phyloP scores from a whole-genome alignment of 2,329 filamentous ascomycete species.

The Talaromyces islandicus region DNA sequence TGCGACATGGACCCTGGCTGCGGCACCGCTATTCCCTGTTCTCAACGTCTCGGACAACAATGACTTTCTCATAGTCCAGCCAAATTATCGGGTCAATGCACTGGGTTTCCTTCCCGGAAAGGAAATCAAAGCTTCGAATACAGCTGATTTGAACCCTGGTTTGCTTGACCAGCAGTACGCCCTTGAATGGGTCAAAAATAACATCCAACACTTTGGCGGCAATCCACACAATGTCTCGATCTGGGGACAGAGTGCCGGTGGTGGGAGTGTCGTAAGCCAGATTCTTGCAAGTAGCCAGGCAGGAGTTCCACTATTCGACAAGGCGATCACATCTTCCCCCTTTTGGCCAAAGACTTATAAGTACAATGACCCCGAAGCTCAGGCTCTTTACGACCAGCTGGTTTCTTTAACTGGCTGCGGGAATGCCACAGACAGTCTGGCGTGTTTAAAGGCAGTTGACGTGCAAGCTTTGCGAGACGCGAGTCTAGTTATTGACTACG shows the following conservation, averaged over 20 bases:
- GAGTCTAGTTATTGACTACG: slow-evolving; percentile 42
- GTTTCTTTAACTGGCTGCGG: slow-evolving; percentile 45
- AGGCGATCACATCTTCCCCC: slow-evolving; percentile 48
- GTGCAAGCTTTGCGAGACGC: slow-evolving; percentile 51
- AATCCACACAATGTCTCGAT: slow-evolving; percentile 20
- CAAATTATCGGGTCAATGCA: slow-evolving; percentile 21
- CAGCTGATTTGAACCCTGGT: slow-evolving; percentile 9
- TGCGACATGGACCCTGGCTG: slow-evolving; percentile 46
- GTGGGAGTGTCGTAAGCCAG: slow-evolving; percentile 8
- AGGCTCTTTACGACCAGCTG: slow-evolving; percentile 46
- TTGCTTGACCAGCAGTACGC: slow-evolving; percentile 15
- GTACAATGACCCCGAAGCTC: slow-evolving; percentile 46
- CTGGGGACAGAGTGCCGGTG: slow-evolving; percentile 23
- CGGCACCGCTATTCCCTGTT: slow-evolving; percentile 22
- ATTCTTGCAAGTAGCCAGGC: slow-evolving; percentile 45
- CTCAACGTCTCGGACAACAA: neutral
- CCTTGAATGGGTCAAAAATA: slow-evolving; percentile 20
- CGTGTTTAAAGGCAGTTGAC: slow-evolving; percentile 51
- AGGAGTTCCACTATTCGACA: slow-evolving; percentile 43
- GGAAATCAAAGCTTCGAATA: slow-evolving; percentile 5
- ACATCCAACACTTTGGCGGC: slow-evolving; percentile 24
- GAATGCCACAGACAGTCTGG: slow-evolving; percentile 38
- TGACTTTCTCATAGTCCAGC: slow-evolving; percentile 9
- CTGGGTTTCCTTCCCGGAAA: slow-evolving; percentile 17
- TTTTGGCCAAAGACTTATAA: slow-evolving; percentile 57